Evolutionary conservation across 345 rosid species (phyloP), one percentile per base, ranked within the genome.

Genomic region (Citrus glauca): DNA sequence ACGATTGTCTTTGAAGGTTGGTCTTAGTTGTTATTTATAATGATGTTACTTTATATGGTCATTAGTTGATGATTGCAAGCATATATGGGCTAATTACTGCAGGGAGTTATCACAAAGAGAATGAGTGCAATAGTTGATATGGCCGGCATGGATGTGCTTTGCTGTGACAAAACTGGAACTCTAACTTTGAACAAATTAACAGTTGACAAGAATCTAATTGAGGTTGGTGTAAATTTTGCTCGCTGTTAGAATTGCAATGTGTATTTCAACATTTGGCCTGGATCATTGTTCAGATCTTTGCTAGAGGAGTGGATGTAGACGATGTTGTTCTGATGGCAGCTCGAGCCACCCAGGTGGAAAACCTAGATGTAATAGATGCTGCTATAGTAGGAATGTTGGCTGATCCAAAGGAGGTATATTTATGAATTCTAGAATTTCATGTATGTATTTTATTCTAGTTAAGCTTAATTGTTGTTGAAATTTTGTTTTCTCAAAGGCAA

Each of bases 141-240:
- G 93, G 93, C 91, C 25, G 93, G 89, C 82, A 88, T 90, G 93
- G 93, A 87, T 77, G 90, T 88, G 6, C 90, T 88, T 24, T 90
- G 90, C 88, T 88, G 91, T 81, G 91, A 90, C 76, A 90, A 90
- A 82, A 90, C 93, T 1, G 90, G 90, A 73, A 90, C 93, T 40
- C 81, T 88, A 69, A 88, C 94, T n/a, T 83, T 90, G 78, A 90
- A 90, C 82, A 90, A 88, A 77, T 86, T 88, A 17, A 79, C 88
- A 45, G 87, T 90, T 73, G 94, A 89, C 78, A 89, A 86, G 83
- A 89, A 77, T 81, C 87, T 89, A 48, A 69, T 90, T 71, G 92
- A 90, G 92, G 94, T 90, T 69, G 33, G 79, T 77, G 33, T 14
- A 13, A 5, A 20, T 9, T 30, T 69, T 24, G 2, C 14, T 62